These are phyloP conservation scores for Tuber aestivum DNA, from an alignment of 495 filamentous ascomycete genomes.

Conservation along the genomic window DNA sequence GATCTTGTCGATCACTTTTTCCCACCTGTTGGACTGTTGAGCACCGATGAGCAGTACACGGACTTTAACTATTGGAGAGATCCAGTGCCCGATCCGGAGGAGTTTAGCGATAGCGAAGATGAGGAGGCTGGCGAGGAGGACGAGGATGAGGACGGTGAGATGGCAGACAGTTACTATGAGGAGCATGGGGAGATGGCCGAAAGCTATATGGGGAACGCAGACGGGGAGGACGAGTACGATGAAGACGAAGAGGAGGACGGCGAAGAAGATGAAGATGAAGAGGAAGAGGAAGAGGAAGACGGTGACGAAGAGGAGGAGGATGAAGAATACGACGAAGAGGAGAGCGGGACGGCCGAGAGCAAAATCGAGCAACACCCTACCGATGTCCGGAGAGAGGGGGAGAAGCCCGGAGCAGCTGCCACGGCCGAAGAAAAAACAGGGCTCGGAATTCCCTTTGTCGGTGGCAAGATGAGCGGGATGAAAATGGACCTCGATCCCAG, in stretches of 20 bases:
- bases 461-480: conserved; percentile 16
- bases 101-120: conserved; percentile 70
- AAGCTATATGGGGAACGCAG: conserved; percentile 43
- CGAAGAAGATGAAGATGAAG: conserved; percentile 45
- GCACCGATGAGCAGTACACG: conserved; percentile 77
- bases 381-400: conserved; percentile 8
- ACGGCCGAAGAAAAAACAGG: conserved; percentile 6
- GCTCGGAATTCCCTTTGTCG: conserved; percentile 11
- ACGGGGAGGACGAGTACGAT: conserved; percentile 43
- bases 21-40: conserved; percentile 70
- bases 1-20: conserved; percentile 97
- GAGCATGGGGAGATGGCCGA: conserved; percentile 45
- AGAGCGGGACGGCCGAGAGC: conserved; percentile 42
- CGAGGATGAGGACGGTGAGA: conserved; percentile 47
- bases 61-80: conserved; percentile 88
- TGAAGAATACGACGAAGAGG: conserved; percentile 39
- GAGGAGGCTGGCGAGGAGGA: conserved; percentile 52
- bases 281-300: too few species aligned
- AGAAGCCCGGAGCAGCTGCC: conserved; percentile 13
- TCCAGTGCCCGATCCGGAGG: conserved; percentile 63
- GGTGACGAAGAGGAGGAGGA: conserved; percentile 45
- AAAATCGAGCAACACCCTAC: conserved; percentile 2
- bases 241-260: conserved; percentile 49
- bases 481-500: conserved; percentile 31
- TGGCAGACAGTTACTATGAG: conserved; percentile 48